phyloP scores from a whole-genome alignment of 805 yeast genomes.

The Candida adriatica region DNA sequence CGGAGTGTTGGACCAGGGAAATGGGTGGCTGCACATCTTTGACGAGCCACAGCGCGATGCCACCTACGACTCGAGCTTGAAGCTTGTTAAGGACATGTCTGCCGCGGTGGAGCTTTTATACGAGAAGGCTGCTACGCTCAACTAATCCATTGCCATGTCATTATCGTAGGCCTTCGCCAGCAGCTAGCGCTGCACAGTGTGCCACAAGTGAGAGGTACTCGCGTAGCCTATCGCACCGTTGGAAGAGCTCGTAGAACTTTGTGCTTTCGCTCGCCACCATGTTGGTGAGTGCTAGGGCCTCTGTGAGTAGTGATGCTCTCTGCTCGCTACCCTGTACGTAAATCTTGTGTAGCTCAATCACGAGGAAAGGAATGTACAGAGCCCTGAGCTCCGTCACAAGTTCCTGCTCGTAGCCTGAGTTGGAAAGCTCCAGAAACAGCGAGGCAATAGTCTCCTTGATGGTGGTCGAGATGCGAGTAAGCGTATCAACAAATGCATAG shows the following conservation, averaged over 20 bases:
- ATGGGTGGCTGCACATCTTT: constrained; percentile 92
- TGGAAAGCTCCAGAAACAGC: constrained; percentile 27
- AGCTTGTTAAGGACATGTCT: constrained; percentile 80
- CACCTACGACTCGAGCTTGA: constrained; percentile 81
- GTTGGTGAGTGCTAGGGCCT: constrained; percentile 54
- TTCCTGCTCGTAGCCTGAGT: constrained; percentile 28
- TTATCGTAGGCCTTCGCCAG: constrained; percentile 29
- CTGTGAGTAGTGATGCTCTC: constrained; percentile 35
- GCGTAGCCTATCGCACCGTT: constrained; percentile 44
- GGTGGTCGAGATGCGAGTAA: constrained; percentile 23
- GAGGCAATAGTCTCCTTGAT: constrained; percentile 23
- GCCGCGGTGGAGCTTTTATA: constrained; percentile 84
- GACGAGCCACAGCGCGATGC: constrained; percentile 86
- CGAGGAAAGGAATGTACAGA: constrained; percentile 64
- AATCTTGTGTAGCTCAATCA: constrained; percentile 60
- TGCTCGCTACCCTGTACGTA: constrained; percentile 34
- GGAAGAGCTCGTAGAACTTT: constrained; percentile 56
- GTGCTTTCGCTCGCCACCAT: constrained; percentile 61
- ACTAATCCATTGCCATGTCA: constrained; percentile 30
- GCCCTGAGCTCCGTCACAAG: constrained; percentile 51
- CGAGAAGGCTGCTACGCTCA: constrained; percentile 85
- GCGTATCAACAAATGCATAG: constrained; percentile 19
- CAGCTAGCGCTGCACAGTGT: constrained; percentile 50
- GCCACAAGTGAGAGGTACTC: constrained; percentile 50
- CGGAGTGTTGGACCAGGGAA: constrained; percentile 97